Conservation (phyloP, 805 yeast species). For the Saccharomycopsis sp. region DNA sequence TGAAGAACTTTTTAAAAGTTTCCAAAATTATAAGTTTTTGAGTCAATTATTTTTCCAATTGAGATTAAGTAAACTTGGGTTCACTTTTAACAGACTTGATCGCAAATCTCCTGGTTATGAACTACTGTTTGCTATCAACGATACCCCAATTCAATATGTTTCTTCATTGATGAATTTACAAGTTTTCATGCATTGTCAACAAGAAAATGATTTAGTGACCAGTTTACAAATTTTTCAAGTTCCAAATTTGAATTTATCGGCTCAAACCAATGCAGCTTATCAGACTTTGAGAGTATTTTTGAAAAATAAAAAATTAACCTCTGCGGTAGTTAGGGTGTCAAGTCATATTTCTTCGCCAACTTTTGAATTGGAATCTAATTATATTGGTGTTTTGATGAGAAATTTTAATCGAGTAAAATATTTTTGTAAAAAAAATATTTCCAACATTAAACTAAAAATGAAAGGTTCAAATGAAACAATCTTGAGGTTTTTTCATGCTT, state of each 20-base stretch:
- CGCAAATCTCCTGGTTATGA: constrained; percentile 37
- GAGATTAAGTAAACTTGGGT: constrained; percentile 18
- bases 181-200: constrained; percentile 17
- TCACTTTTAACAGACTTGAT: constrained; percentile 23
- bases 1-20: neutral
- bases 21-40: constrained; percentile 4
- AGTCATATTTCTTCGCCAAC: constrained; percentile 35
- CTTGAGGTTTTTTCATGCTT: constrained; percentile 16
- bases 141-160: constrained; percentile 32
- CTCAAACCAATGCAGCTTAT: constrained; percentile 30
- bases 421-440: constrained; percentile 19
- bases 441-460: constrained; percentile 1
- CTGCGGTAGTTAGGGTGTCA: constrained; percentile 27
- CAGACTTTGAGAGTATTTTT: constrained; percentile 23
- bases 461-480: constrained; percentile 8
- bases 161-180: constrained; percentile 30
- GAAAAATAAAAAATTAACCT: constrained; percentile 2
- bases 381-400: constrained; percentile 27
- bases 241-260: constrained; percentile 29
- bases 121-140: constrained; percentile 29
- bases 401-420: constrained; percentile 14
- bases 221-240: constrained; percentile 24
- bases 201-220: constrained; percentile 15
- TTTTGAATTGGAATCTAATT: constrained; percentile 33
- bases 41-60: constrained; percentile 11